Percentiles rank a stretch among this genome's conserved stretches.
These are phyloP conservation scores for Epipyxis sp. DNA, from an alignment of 108 stramenopile genomes.

Conservation along the genomic window DNA sequence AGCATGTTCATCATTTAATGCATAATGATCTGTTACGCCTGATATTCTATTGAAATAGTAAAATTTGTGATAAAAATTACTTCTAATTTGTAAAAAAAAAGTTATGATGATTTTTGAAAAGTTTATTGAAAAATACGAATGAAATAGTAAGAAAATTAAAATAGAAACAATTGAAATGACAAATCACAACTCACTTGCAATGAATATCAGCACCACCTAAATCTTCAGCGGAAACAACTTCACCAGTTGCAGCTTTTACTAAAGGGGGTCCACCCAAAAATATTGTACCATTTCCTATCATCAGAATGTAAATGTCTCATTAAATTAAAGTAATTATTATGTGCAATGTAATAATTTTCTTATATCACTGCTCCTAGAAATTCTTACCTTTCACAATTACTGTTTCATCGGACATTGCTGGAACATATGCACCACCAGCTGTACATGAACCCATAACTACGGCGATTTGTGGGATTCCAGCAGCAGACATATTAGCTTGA, in stretches of 20 bases:
- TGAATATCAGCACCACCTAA: constrained; percentile 93
- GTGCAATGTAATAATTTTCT: too few species aligned
- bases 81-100: neutral
- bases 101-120: neutral
- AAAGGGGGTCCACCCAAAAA: constrained; percentile 99
- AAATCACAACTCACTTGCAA: constrained; percentile 60
- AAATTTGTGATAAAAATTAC: too few species aligned
- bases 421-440: constrained; percentile 97
- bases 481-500: constrained; percentile 63
- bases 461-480: constrained; percentile 85
- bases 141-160: too few species aligned
- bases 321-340: too few species aligned
- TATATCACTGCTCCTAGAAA: too few species aligned
- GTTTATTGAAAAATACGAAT: too few species aligned
- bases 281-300: constrained; percentile 77
- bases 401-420: constrained; percentile 93
- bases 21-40: constrained; percentile 92
- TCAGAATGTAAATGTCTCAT: neutral
- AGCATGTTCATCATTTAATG: constrained; percentile 81
- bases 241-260: constrained; percentile 94
- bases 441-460: constrained; percentile 96
- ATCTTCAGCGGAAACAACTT: constrained; percentile 89
- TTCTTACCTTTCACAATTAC: constrained; percentile 85
- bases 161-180: too few species aligned
- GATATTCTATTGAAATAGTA: too few species aligned